Base-by-base conservation (phyloP, 306 rosid genomes). In the Castanopsis chinensis region DNA sequence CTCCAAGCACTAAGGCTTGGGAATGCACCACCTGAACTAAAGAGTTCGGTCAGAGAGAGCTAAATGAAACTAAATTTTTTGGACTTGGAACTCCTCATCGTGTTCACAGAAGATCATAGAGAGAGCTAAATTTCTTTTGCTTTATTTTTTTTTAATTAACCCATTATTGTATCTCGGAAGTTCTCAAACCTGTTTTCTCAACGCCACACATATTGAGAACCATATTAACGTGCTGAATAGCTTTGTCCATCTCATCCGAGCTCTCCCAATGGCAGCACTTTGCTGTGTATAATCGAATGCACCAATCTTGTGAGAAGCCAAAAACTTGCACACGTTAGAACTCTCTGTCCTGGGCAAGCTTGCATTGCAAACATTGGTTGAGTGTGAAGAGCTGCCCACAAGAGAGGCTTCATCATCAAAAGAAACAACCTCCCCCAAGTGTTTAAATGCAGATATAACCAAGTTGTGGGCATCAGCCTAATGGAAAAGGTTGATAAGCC, bases 171-270 rank as follows among this genome's bases (percentile, higher is more conserved):
- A 87, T 85, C 81, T 83, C 64, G 56, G 86, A 64, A 53, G 72
- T 61, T 84, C 81, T 53, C 76, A 52, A 55, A 83, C 55, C 9
- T 58, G 80, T 7, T 37, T 37, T 37, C 43, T 37, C 7, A 37
- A 37, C 0, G 43, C 43, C 10, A 37, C 43, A 37, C 43, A 0
- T 37, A 37, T 7, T 37, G 43, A 78, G 88, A 89, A 95, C 98
- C 93, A 95, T 83, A 89, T 86, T 53, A 95, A 81, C 77, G 90
- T 90, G 21, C 92, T 92, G 83, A 83, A 90, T 18, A 95, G 77
- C 86, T 88, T 93, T 28, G 91, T 88, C 99, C 99, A 95, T 87
- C 99, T 80, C 85, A 72, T 89, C 85, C 78, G 90, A 71, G 99
- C 99, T 76, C 78, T 84, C 30, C 76, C 63, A 23, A 88, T 70